Base-by-base conservation (phyloP, 495 filamentous ascomycete species). In the Tuber calosporum region DNA sequence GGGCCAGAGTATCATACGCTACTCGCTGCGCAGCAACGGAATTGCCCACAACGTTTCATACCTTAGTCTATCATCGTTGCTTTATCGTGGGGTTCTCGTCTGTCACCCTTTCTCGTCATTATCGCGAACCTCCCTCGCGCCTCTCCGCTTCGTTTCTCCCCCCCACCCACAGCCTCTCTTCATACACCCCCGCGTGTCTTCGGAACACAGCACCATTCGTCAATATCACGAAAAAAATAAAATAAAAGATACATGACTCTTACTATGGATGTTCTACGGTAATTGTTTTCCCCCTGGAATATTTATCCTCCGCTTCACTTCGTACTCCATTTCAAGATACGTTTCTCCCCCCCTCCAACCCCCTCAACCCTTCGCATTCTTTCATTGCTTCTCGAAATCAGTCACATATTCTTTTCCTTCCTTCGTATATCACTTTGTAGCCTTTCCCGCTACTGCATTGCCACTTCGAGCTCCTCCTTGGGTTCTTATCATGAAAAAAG, bases 281-380 rank as follows among this genome's bases (percentile, higher is more conserved):
- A 62, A 9, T 62, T 62, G n/a, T 62, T 11, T 4, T 68, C 75
- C 71, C 62, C 73, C 71, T 77, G 43, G 37, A 73, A 78, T 78
- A 74, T 78, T 66, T 78, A 71, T 75, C 77, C 41, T 70, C 76
- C 71, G 58, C 69, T 78, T 73, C 73, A 53, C 68, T 73, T 77
- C 70, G 43, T 73, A 68, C 69, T 34, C 69, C 58, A 58, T 70
- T 68, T 48, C 66, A 39, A 39, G 70, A 38, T 78, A 66, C 37
- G 11, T 11, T 62, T 62, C 53, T 13, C 42, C 48, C 37, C 48
- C 48, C 42, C 48, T 20, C 48, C 48, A 45, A 41, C 37, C 68
- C n/a, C 3, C 37, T 45, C 37, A 40, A 30, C 37, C 26, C 42
- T 34, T 19, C 42, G 17, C n/a, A 45, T 19, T 40, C 68, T 42